A percentile compares a stretch with the other conserved stretches of the same genome.
Conservation (phyloP, 177 flowering plant genomes). For the Vitis hybrid region DNA sequence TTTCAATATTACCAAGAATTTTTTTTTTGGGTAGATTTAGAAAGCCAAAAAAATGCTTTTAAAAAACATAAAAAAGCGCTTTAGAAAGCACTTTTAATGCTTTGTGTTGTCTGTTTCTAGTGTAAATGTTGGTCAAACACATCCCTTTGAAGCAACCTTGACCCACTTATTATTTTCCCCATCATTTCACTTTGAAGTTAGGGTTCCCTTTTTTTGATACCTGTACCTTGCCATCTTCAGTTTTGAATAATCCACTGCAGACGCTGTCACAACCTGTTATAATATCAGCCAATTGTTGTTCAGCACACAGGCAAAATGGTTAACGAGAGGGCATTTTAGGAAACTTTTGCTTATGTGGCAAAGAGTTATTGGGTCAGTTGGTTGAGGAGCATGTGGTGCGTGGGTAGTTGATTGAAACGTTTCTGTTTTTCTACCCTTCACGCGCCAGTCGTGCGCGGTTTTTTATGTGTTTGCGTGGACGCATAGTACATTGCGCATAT, state of each 20-base stretch:
- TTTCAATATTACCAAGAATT: too few relatives aligned
- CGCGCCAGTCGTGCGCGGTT: slow-evolving; percentile 12
- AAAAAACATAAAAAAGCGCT: neutral
- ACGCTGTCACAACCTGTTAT: too few relatives aligned
- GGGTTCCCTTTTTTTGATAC: neutral
- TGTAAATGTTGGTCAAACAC: slow-evolving; percentile 23
- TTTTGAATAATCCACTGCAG: neutral
- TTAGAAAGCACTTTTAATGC: slow-evolving; percentile 10
- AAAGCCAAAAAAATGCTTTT: neutral
- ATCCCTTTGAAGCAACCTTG: slow-evolving; percentile 1
- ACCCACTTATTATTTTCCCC: slow-evolving; percentile 9
- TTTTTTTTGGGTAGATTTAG: neutral
- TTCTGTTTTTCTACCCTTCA: neutral
- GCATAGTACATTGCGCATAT: neutral
- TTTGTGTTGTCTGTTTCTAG: slow-evolving; percentile 22
- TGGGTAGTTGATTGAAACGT: neutral
- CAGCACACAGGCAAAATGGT: too few relatives aligned
- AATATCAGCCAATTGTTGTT: too few relatives aligned
- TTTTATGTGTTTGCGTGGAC: slow-evolving; percentile 11
- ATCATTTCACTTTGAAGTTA: slow-evolving; percentile 16
- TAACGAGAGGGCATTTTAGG: neutral
- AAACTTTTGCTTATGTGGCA: neutral
- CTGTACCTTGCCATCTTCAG: neutral
- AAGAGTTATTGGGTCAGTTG: neutral
- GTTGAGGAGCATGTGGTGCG: neutral